phyloP scores from a whole-genome alignment of 2,329 filamentous ascomycete species.

The Bipolaris bicolor region DNA sequence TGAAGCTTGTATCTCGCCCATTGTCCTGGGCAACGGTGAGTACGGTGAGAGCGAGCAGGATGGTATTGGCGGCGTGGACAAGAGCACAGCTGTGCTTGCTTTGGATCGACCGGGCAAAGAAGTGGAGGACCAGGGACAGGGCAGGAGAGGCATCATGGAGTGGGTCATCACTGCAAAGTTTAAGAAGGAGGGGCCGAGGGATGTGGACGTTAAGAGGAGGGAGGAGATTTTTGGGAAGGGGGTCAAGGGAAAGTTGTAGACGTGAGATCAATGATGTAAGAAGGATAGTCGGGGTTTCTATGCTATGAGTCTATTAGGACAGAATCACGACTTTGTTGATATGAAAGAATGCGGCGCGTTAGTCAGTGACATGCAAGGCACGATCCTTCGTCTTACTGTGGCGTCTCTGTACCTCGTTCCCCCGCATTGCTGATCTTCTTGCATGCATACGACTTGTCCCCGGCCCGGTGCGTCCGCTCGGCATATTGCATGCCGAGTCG shows the following conservation, averaged over 20 bases:
- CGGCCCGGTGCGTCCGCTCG: slow-evolving; percentile 10
- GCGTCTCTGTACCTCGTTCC: neutral
- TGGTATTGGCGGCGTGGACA: slow-evolving; percentile 47
- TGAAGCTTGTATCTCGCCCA: slow-evolving; percentile 52
- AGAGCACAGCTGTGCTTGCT: slow-evolving; percentile 59
- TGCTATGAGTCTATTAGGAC: neutral
- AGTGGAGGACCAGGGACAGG: slow-evolving; percentile 56
- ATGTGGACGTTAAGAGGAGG: slow-evolving; percentile 58
- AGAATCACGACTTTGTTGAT: no score
- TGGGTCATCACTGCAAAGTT: slow-evolving; percentile 65
- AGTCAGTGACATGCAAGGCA: no score
- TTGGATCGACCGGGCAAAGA: slow-evolving; percentile 63
- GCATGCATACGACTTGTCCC: slow-evolving; percentile 3
- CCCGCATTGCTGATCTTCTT: slow-evolving; percentile 5
- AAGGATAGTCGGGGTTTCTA: neutral
- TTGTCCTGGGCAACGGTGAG: slow-evolving; percentile 49
- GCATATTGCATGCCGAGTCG: slow-evolving; percentile 6
- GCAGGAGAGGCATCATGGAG: slow-evolving; percentile 59
- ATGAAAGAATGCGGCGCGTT: no score
- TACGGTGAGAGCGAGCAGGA: slow-evolving; percentile 42
- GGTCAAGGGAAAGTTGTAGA: slow-evolving; percentile 25
- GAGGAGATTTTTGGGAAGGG: slow-evolving; percentile 53
- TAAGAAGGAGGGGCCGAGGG: slow-evolving; percentile 61
- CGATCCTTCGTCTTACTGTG: no score
- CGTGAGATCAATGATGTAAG: neutral